phyloP scores from a whole-genome alignment of 2,329 filamentous ascomycete species.

The Colletotrichum endophyticum region DNA sequence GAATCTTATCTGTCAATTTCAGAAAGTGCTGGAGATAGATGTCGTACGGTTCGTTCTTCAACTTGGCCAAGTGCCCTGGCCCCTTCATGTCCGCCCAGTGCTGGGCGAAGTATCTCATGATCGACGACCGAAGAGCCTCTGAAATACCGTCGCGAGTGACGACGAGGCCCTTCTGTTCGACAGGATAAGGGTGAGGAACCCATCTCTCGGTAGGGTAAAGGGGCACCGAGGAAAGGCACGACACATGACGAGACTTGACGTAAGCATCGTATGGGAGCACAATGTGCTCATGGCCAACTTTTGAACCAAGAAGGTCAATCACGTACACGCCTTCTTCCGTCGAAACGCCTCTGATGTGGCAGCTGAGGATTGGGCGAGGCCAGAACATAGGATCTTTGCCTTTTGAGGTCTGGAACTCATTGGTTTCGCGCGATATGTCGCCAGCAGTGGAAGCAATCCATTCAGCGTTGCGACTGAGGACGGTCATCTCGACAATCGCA shows the following conservation, averaged over 20 bases:
- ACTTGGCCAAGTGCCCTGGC: not conserved
- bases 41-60: not conserved
- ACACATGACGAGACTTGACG: not conserved
- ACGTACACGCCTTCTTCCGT: not conserved
- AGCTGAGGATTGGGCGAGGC: slow-evolving; percentile 17
- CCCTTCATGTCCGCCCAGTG: not conserved
- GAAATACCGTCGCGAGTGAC: not conserved
- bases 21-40: not conserved
- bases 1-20: not conserved
- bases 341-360: not conserved
- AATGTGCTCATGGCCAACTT: not conserved
- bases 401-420: not conserved
- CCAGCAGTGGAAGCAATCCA: not conserved
- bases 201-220: not conserved
- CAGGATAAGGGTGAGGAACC: not conserved
- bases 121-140: not conserved
- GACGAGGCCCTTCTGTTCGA: not conserved
- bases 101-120: not conserved
- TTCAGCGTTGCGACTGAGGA: slow-evolving; percentile 16
- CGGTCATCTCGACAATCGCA: slow-evolving; percentile 3
- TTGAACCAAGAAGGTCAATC: slow-evolving; percentile 13
- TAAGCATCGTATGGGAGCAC: slow-evolving; percentile 3
- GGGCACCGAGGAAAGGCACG: not conserved
- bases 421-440: not conserved
- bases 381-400: slow-evolving; percentile 23